Evolutionary conservation across 345 rosid genomes (phyloP).

Genomic region (Barbarea vulgaris): DNA sequence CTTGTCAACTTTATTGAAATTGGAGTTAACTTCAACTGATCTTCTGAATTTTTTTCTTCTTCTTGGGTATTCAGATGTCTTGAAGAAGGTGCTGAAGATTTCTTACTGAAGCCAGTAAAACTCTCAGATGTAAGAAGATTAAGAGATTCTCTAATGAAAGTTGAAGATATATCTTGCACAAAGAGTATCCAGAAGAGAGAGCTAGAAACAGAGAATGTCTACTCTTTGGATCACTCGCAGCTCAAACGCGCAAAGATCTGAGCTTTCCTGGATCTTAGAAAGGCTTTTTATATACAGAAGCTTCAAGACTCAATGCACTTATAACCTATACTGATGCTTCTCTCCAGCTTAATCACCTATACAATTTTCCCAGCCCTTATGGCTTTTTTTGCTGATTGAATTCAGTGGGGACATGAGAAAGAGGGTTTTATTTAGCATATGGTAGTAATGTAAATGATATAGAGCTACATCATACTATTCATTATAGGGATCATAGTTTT

Average conservation of each 20-base stretch:
- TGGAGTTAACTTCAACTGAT: background rate
- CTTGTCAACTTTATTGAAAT: background rate
- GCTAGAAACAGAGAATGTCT: conserved; percentile 29
- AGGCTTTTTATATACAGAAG: background rate
- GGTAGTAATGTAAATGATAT: conserved; percentile 31
- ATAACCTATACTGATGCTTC: background rate
- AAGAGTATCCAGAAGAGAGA: conserved; percentile 58
- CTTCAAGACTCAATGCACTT: conserved; percentile 1
- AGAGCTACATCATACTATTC: background rate
- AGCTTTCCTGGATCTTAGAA: background rate
- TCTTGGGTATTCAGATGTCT: conserved; percentile 55
- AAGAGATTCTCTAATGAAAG: conserved; percentile 58
- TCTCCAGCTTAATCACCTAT: conserved; percentile 3
- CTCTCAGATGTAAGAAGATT: conserved; percentile 66
- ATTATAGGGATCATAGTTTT: background rate
- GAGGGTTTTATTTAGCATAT: conserved; percentile 5
- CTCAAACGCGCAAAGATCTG: conserved; percentile 33
- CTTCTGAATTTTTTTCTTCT: background rate
- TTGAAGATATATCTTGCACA: conserved; percentile 31
- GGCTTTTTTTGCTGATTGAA: conserved; percentile 8
- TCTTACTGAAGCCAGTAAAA: conserved; percentile 72
- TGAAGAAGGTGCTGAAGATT: conserved; percentile 93
- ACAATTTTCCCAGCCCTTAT: conserved; percentile 20
- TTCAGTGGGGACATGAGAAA: background rate
- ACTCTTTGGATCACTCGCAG: conserved; percentile 28